Evolutionary conservation across 257 asterid species (phyloP).

Genomic region (Linaria vulgaris): DNA sequence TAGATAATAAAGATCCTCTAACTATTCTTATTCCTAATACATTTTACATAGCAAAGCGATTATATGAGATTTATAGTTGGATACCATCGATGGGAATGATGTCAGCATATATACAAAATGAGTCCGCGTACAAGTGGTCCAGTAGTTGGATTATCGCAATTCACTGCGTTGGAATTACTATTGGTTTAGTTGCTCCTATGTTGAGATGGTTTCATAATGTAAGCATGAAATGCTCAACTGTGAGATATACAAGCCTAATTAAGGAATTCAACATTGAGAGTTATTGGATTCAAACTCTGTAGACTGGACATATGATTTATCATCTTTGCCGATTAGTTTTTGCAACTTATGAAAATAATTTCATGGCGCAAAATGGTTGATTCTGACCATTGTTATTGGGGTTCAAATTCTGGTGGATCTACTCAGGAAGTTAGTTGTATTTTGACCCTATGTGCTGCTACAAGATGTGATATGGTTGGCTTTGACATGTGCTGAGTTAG

Average conservation of each 20-base stretch:
- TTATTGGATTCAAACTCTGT: conserved; percentile 42
- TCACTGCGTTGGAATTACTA: conserved; percentile 35
- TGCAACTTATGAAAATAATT: conserved; percentile 37
- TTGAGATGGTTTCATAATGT: conserved; percentile 34
- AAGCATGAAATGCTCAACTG: conserved; percentile 13
- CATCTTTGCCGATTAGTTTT: conserved; percentile 29
- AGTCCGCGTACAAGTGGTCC: conserved; percentile 38
- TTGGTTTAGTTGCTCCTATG: conserved; percentile 41
- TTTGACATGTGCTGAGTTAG: no score
- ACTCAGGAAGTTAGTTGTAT: conserved; percentile 29
- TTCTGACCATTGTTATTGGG: conserved; percentile 31
- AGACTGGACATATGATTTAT: conserved; percentile 44
- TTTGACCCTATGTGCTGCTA: no score
- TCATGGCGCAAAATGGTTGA: conserved; percentile 24
- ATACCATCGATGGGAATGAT: conserved; percentile 5
- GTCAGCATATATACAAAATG: not conserved
- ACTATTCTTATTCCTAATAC: no score
- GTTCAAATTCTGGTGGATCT: conserved; percentile 34
- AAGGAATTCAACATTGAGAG: conserved; percentile 28
- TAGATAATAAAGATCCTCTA: no score
- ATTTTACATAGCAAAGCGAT: no score
- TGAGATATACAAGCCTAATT: not conserved
- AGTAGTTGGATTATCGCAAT: conserved; percentile 26
- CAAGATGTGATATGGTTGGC: no score
- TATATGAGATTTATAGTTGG: no score